Base-by-base conservation (phyloP, 1,284 basidiomycete genomes). In the Rhodotorula sp. region DNA sequence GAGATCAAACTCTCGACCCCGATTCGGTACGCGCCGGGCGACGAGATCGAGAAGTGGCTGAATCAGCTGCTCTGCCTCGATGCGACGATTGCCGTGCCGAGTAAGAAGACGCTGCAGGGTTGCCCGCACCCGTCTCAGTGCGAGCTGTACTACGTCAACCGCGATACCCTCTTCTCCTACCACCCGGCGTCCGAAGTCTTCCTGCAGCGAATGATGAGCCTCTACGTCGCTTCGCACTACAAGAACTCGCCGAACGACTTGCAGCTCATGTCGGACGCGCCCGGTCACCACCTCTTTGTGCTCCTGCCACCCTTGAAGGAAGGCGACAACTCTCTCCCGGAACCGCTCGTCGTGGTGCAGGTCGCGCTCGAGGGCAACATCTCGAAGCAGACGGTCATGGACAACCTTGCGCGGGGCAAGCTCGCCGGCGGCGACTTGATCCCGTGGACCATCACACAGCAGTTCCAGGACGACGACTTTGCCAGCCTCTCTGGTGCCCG, bases 221-320 rank as follows among this genome's bases (percentile, higher is more conserved):
- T 99, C 2, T 99, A 97, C 82, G 95, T 99, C 65, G 92, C 96
- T 1, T 91, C 89, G 63, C 97, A 99, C 82, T 99, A 99, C 86
- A 99, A 99, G 83, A 99, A 99, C 82, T 92, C 95, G 80, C 97
- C 97, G 29, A 99, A 99, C 81, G 97, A 99, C 81, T 85, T 99
- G 58, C 96, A 99, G 81, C 87, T 99, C 67, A 88, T 99, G 82
- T 93, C 91, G 14, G 97, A 99, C 79, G 97, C 97, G 0, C 97
- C 97, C 0, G 94, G 93, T 0, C 96, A 99, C 80, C 92, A 96
- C 78, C 87, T 99, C 18, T 99, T 98, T 77, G 97, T 99, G 3
- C 87, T 99, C 0, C 85, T 99, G 1, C 94, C 95, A 0, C 97
- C 94, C 0, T 85, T 97, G 59, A 89, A 90, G 79, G 91, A 93